Conservation (phyloP, 2,329 filamentous ascomycete species). For the Aspergillus candidus region DNA sequence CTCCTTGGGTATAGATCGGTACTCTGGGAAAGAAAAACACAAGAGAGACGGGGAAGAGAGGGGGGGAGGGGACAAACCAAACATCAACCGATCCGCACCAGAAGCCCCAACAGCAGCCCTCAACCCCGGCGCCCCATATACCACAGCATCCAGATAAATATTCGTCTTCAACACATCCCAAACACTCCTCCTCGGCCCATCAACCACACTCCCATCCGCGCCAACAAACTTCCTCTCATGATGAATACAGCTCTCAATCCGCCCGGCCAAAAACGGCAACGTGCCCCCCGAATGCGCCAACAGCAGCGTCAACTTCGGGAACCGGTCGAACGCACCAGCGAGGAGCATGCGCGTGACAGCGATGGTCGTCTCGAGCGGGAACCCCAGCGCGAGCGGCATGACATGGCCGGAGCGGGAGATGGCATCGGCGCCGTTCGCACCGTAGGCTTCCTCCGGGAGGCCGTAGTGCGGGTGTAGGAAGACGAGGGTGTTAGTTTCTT, state of each 20-base stretch:
- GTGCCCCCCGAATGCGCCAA: slow-evolving; percentile 86
- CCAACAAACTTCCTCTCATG: slow-evolving; percentile 71
- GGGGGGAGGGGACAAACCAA: slow-evolving; percentile 23
- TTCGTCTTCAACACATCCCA: slow-evolving; percentile 67
- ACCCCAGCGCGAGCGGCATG: slow-evolving; percentile 75
- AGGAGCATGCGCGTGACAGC: slow-evolving; percentile 82
- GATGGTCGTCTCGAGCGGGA: slow-evolving; percentile 89
- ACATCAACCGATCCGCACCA: slow-evolving; percentile 36
- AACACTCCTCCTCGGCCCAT: slow-evolving; percentile 51
- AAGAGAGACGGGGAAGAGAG: neutral
- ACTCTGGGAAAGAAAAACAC: too few species aligned
- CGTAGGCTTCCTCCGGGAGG: slow-evolving; percentile 72
- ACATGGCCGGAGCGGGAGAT: slow-evolving; percentile 76
- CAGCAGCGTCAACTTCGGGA: slow-evolving; percentile 63
- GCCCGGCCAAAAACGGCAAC: slow-evolving; percentile 77
- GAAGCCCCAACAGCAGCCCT: slow-evolving; percentile 72
- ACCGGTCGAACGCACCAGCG: slow-evolving; percentile 75
- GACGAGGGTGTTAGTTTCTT: slow-evolving; percentile 58
- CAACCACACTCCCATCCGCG: slow-evolving; percentile 54
- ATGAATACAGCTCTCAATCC: slow-evolving; percentile 79
- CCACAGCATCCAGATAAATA: slow-evolving; percentile 72
- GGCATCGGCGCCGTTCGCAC: slow-evolving; percentile 56
- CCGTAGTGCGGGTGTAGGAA: slow-evolving; percentile 94
- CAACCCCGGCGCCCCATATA: slow-evolving; percentile 51
- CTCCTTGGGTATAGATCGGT: too few species aligned